Percentiles rank a stretch among this genome's conserved stretches.
phyloP scores from a whole-genome alignment of 2,329 filamentous ascomycete species.

The Kalaharituber pfeilii region DNA sequence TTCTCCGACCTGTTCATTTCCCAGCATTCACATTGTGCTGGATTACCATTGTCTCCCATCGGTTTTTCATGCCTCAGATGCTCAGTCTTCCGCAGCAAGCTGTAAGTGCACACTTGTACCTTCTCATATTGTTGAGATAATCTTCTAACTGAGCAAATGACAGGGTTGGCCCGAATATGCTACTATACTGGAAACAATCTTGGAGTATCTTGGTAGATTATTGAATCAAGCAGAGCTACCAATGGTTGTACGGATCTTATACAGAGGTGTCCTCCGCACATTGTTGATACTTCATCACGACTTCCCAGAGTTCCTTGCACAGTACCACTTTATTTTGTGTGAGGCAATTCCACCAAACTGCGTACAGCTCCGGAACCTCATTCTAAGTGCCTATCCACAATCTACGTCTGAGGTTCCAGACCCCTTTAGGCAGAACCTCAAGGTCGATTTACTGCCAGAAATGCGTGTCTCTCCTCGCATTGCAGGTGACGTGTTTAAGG shows the following conservation, averaged over 20 bases:
- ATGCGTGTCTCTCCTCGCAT: slow-evolving; percentile 50
- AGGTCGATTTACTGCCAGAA: slow-evolving; percentile 60
- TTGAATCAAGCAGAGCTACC: slow-evolving; percentile 52
- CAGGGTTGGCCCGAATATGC: slow-evolving; percentile 59
- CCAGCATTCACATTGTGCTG: slow-evolving; percentile 75
- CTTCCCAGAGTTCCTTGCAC: slow-evolving; percentile 79
- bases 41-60: slow-evolving; percentile 66
- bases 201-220: slow-evolving; percentile 60
- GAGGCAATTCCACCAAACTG: slow-evolving; percentile 67
- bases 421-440: slow-evolving; percentile 54
- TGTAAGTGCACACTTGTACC: slow-evolving; percentile 22
- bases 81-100: slow-evolving; percentile 47
- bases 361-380: slow-evolving; percentile 71
- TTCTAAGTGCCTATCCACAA: slow-evolving; percentile 62
- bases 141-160: slow-evolving; percentile 3
- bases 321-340: slow-evolving; percentile 69
- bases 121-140: background rate
- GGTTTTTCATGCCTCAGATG: slow-evolving; percentile 64
- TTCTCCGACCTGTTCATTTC: slow-evolving; percentile 57
- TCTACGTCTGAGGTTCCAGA: slow-evolving; percentile 54
- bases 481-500: slow-evolving; percentile 41
- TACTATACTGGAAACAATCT: slow-evolving; percentile 52
- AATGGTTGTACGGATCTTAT: slow-evolving; percentile 57
- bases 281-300: slow-evolving; percentile 80
- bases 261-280: slow-evolving; percentile 66